Evolutionary conservation across 495 filamentous ascomycete genomes (phyloP), one percentile per base, ranked within the genome.

Genomic region (Penicillium bovifimosum): DNA sequence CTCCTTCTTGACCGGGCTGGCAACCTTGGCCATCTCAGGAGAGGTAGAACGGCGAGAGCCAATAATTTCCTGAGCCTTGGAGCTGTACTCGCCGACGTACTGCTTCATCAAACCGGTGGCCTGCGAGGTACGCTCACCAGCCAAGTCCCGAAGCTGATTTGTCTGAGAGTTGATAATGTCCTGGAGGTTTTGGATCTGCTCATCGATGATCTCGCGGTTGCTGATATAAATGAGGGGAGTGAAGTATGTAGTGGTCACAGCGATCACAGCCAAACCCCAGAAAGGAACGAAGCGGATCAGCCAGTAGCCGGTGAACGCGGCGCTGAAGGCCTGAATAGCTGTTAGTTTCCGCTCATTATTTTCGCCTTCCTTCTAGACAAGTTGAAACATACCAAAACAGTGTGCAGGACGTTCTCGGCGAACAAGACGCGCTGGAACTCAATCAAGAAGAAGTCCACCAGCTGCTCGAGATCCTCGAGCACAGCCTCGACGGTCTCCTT

Each of bases 401-500:
- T 95, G 57, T 82, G 84, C 50, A 81, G 75, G 43, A 95, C 76
- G 63, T 97, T 97, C 83, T 99, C 93, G 45, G 85, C 93, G 59
- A 95, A 99, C 47, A 97, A 59, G 61, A 99, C 81, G 53, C 95
- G 84, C 80, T 99, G 93, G 67, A 88, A 84, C 74, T 99, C 93
- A 56, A 99, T 90, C 57, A 96, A 79, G 73, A 96, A 90, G 75
- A 99, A 99, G 80, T 99, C 96, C 72, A 91, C 73, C 42, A 99
- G 77, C 70, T 96, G 91, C 66, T 92, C 87, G 28, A 92, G 65
- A 63, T 97, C 93, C 55, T 90, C 91, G 46, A 91, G 76, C 13
- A 90, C 62, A 47, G 77, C 73, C 60, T 97, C 89, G 11, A 96
- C 74, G 8, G 87, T 88, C 58, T 93, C 88, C 60, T 86, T 82